Evolutionary conservation across 2,329 filamentous ascomycete species (phyloP).

Genomic region (Penicillium sp.): DNA sequence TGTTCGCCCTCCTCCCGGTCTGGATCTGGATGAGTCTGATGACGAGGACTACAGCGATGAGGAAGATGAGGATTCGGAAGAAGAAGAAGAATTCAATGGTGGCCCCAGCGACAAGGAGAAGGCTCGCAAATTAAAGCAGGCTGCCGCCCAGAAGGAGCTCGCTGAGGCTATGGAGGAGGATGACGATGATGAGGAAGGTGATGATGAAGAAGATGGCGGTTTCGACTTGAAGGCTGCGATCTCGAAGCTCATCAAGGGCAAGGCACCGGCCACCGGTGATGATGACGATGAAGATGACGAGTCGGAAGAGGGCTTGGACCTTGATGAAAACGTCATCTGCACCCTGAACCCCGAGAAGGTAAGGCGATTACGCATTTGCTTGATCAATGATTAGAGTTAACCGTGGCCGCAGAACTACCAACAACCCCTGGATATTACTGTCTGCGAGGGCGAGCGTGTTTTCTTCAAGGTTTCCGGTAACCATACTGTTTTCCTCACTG

Average conservation of each 20-base stretch:
- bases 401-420: conserved; percentile 67
- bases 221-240: conserved; percentile 45
- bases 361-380: conserved; percentile 35
- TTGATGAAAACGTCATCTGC: conserved; percentile 91
- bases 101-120: conserved; percentile 88
- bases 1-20: conserved; percentile 62
- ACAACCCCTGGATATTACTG: conserved; percentile 87
- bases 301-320: conserved; percentile 53
- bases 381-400: conserved; percentile 5
- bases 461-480: conserved; percentile 90
- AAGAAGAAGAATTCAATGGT: conserved; percentile 74
- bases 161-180: conserved; percentile 59
- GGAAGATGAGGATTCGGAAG: conserved; percentile 51
- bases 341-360: conserved; percentile 91
- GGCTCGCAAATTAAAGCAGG: conserved; percentile 77
- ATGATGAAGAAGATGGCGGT: conserved; percentile 58
- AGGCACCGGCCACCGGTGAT: conserved; percentile 66
- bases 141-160: conserved; percentile 70
- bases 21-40: conserved; percentile 60
- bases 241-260: conserved; percentile 56
- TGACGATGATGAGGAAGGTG: conserved; percentile 50
- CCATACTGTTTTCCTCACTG: conserved; percentile 85
- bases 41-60: conserved; percentile 47
- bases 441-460: conserved; percentile 80
- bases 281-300: conserved; percentile 56